phyloP scores from a whole-genome alignment of 352 stramenopile genomes.

The Phytopythium oedochilum region DNA sequence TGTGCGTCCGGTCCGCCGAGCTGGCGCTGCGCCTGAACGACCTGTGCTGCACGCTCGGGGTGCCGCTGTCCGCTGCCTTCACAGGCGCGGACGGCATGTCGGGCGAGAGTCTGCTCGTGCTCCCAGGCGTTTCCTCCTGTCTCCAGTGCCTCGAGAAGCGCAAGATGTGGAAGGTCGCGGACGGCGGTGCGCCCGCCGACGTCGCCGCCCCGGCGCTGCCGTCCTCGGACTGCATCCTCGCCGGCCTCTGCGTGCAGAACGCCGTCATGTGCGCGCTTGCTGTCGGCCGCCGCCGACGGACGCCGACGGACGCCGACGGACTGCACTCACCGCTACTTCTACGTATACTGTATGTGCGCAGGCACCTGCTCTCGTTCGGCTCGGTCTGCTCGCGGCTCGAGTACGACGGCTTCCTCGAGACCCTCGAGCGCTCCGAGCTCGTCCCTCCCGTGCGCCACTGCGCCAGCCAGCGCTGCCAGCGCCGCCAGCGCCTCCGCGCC shows the following conservation, averaged over 20 bases:
- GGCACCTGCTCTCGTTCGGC: constrained; percentile 23
- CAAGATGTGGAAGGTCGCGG: constrained; percentile 24
- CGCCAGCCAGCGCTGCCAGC: constrained; percentile 19
- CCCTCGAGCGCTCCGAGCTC: constrained; percentile 38
- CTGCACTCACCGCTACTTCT: no score
- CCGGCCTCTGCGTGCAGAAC: constrained; percentile 37
- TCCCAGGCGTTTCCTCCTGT: constrained; percentile 31
- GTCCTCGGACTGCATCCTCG: constrained; percentile 41
- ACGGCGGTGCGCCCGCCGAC: background rate
- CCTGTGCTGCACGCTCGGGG: constrained; percentile 26
- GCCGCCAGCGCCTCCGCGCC: constrained; percentile 14
- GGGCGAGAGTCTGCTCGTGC: constrained; percentile 28
- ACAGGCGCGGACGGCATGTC: constrained; percentile 30
- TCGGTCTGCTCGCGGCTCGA: constrained; percentile 32
- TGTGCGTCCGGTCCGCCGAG: constrained; percentile 19
- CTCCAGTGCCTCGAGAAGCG: constrained; percentile 43
- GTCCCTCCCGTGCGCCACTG: constrained; percentile 34
- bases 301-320: background rate
- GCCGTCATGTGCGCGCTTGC: constrained; percentile 21
- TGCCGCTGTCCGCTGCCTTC: constrained; percentile 28
- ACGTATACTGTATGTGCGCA: background rate
- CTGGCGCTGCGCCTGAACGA: constrained; percentile 39
- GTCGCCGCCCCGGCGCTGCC: constrained; percentile 13
- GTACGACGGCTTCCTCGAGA: constrained; percentile 41
- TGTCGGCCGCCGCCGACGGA: no score